phyloP scores from a whole-genome alignment of 1,139 yeast genomes.

The Meyerozyma guilliermondii region DNA sequence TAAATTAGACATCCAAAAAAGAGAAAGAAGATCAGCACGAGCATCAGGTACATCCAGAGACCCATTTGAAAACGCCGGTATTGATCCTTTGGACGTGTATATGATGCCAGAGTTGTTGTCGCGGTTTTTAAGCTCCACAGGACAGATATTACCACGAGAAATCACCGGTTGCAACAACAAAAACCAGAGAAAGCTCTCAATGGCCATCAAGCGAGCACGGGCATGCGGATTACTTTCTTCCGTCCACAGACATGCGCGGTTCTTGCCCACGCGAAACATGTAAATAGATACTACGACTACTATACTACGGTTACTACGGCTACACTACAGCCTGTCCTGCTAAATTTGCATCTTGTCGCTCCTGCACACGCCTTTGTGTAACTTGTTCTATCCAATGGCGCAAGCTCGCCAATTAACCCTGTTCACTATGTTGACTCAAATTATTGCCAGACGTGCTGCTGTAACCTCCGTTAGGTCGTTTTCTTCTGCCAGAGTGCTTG shows the following conservation, averaged over 20 bases:
- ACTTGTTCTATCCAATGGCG: background rate
- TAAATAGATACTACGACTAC: constrained; percentile 10
- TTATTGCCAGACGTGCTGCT: constrained; percentile 24
- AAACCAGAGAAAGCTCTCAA: constrained; percentile 61
- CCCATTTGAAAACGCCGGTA: constrained; percentile 50
- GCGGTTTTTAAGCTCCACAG: constrained; percentile 53
- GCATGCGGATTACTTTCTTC: constrained; percentile 62
- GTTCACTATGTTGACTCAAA: constrained; percentile 28
- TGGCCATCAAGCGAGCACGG: constrained; percentile 67
- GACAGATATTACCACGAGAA: constrained; percentile 62
- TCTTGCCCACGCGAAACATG: constrained; percentile 37
- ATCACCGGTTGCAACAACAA: constrained; percentile 59
- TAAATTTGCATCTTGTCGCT: background rate
- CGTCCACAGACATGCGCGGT: constrained; percentile 51
- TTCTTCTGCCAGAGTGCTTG: constrained; percentile 30
- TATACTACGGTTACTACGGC: too few relatives aligned
- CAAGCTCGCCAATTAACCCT: background rate
- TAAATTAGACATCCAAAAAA: constrained; percentile 37
- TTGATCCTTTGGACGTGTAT: constrained; percentile 62
- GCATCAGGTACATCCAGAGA: constrained; percentile 17
- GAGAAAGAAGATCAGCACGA: constrained; percentile 13
- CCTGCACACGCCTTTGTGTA: constrained; percentile 1
- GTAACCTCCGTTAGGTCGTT: constrained; percentile 30
- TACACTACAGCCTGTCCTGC: background rate
- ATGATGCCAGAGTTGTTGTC: constrained; percentile 62